Conservation (phyloP, 2,329 filamentous ascomycete genomes). For the Colletotrichum orbiculare region DNA sequence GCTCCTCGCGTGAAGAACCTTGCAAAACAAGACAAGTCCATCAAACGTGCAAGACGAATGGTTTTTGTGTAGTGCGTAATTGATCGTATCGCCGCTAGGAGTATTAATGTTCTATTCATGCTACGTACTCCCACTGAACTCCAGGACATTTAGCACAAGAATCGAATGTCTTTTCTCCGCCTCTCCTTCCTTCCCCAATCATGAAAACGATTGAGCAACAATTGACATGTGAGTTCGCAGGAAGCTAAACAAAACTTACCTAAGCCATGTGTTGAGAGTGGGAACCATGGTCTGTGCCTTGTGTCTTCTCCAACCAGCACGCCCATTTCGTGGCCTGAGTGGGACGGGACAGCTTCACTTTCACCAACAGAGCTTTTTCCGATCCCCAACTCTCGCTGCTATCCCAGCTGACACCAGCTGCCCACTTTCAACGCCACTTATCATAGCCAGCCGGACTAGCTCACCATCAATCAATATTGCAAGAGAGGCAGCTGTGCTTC, state of each 20-base stretch:
- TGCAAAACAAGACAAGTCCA: no score
- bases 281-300: conserved; percentile 40
- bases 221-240: no score
- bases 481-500: conserved; percentile 6
- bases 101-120: no score
- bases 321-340: conserved; percentile 10
- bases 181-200: no score
- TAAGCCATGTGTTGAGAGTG: conserved; percentile 16
- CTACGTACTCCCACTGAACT: no score
- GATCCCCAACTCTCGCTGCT: conserved; percentile 30
- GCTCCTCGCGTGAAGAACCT: no score
- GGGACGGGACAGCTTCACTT: conserved; percentile 19
- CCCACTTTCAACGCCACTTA: conserved; percentile 25
- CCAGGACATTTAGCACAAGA: no score
- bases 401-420: conserved; percentile 38
- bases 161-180: no score
- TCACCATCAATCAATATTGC: conserved; percentile 34
- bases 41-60: no score
- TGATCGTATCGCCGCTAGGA: no score
- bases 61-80: no score
- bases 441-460: conserved; percentile 23
- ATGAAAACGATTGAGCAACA: no score
- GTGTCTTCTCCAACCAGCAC: conserved; percentile 24
- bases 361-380: conserved; percentile 33
- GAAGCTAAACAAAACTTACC: not conserved